Evolutionary conservation across 1,284 basidiomycete genomes (phyloP).

Genomic region (Cryptococcus amylolentus): DNA sequence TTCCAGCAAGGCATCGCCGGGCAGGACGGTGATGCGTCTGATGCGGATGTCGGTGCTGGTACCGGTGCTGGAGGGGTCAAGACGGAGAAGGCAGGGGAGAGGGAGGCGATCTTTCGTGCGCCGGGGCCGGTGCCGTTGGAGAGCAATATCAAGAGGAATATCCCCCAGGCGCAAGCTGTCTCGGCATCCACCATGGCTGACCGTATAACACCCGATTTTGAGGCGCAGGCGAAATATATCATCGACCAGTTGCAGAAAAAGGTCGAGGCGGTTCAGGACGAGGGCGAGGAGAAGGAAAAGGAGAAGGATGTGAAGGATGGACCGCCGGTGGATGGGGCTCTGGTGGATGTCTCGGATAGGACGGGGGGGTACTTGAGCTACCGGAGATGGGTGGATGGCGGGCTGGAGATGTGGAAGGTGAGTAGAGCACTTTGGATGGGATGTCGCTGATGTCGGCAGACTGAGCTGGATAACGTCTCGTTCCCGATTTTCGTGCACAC

Average conservation of each 20-base stretch:
- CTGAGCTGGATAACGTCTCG: constrained; percentile 85
- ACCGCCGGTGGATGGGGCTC: constrained; percentile 52
- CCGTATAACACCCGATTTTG: constrained; percentile 46
- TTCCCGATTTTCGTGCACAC: constrained; percentile 98
- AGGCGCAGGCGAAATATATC: constrained; percentile 48
- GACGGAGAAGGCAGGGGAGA: constrained; percentile 19
- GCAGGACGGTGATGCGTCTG: constrained; percentile 51
- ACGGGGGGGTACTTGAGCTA: constrained; percentile 67
- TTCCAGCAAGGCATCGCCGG: constrained; percentile 64
- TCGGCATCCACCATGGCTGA: constrained; percentile 45
- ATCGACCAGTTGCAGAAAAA: constrained; percentile 42
- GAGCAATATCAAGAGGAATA: constrained; percentile 44
- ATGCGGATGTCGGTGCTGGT: constrained; percentile 50
- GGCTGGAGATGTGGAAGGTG: constrained; percentile 87
- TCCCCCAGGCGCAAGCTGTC: constrained; percentile 54
- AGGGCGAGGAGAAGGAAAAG: constrained; percentile 60
- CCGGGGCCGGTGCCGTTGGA: constrained; percentile 40
- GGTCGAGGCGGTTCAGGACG: constrained; percentile 65
- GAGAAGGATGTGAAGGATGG: constrained; percentile 20
- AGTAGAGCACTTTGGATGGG: constrained; percentile 47
- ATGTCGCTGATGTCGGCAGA: constrained; percentile 54
- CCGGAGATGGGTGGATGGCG: constrained; percentile 57
- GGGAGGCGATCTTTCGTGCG: constrained; percentile 43
- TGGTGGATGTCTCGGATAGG: constrained; percentile 82
- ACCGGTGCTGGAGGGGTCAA: constrained; percentile 46